phyloP scores from a whole-genome alignment of 306 rosid genomes.

The Cyamopsis tetragonoloba region DNA sequence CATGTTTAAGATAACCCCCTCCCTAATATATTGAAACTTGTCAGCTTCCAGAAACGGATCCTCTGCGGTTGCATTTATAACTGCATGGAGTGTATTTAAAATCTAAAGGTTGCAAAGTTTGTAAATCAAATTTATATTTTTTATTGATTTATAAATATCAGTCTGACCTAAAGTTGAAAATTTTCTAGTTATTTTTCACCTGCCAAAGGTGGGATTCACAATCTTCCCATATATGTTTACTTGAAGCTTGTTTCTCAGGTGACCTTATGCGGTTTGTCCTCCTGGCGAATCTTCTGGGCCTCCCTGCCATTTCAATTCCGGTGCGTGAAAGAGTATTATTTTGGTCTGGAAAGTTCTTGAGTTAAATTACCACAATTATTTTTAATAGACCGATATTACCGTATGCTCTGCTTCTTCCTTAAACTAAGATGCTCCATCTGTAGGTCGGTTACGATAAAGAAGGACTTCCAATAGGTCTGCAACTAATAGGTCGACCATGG shows the following conservation, averaged over 20 bases:
- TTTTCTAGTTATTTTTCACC: no score
- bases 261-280: conserved; percentile 77
- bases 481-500: conserved; percentile 93
- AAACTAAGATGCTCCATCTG: neutral
- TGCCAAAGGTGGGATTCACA: no score
- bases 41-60: no score
- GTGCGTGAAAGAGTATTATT: conserved; percentile 47
- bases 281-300: conserved; percentile 74
- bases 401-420: neutral
- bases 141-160: no score
- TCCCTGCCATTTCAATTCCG: conserved; percentile 93
- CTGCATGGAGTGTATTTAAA: no score
- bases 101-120: no score
- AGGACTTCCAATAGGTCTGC: conserved; percentile 96
- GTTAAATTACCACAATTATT: conserved; percentile 6
- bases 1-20: neutral
- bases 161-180: no score
- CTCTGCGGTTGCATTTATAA: no score
- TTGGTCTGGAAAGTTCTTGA: neutral
- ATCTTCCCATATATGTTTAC: neutral
- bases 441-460: conserved; percentile 58
- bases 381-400: neutral
- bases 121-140: no score
- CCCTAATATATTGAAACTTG: conserved; percentile 6
- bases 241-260: conserved; percentile 39